These are phyloP conservation scores for Cercophora scortea DNA, from an alignment of 495 filamentous ascomycete genomes.

Conservation along the genomic window DNA sequence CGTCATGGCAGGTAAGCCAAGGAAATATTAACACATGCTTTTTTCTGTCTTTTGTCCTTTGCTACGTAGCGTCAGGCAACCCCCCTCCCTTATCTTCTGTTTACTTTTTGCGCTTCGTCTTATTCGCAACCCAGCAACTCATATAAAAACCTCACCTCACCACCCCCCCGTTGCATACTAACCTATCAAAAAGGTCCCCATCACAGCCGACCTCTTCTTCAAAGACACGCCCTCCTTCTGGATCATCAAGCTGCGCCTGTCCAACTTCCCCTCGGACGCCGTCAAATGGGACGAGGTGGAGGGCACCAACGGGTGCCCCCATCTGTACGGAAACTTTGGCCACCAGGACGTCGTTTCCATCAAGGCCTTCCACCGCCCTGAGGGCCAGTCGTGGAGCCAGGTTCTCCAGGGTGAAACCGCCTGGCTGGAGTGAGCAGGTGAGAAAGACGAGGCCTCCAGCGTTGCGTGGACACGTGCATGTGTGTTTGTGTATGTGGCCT, in stretches of 20 bases:
- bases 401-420: conserved; percentile 16
- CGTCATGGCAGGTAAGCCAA: conserved; percentile 33
- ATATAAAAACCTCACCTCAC: too few species aligned
- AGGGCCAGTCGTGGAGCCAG: conserved; percentile 29
- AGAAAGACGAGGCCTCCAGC: too few species aligned
- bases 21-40: background rate
- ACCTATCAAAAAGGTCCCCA: conserved; percentile 28
- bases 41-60: background rate
- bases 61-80: background rate
- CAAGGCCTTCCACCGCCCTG: conserved; percentile 20
- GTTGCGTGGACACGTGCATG: background rate
- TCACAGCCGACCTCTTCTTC: conserved; percentile 44
- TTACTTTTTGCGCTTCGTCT: background rate
- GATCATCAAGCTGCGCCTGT: conserved; percentile 32
- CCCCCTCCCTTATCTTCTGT: background rate
- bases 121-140: too few species aligned
- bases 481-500: background rate
- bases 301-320: conserved; percentile 32
- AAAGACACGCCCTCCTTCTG: conserved; percentile 21
- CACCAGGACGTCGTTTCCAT: conserved; percentile 26
- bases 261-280: conserved; percentile 10
- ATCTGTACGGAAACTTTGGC: conserved; percentile 42
- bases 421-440: conserved; percentile 21
- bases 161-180: background rate
- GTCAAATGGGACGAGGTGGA: conserved; percentile 37